A percentile compares a stretch with the other conserved stretches of the same genome.
Evolutionary conservation across 345 rosid genomes (phyloP).

Genomic region (Erodium maritimum): DNA sequence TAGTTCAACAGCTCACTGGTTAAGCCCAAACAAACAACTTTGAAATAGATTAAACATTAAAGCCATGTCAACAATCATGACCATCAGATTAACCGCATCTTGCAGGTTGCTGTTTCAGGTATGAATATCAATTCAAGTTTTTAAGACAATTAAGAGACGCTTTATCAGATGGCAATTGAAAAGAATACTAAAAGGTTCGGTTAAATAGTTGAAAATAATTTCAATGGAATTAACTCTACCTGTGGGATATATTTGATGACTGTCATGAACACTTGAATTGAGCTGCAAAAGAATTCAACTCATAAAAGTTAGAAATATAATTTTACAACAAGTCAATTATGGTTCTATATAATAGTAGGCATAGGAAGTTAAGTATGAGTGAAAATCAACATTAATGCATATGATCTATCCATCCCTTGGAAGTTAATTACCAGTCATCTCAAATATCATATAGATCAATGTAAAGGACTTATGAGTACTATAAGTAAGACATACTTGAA

Average conservation of each 20-base stretch:
- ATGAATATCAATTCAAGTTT: not conserved
- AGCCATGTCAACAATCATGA: not conserved
- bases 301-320: not conserved
- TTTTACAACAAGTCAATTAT: not conserved
- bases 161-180: not conserved
- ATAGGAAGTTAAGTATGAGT: not conserved
- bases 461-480: not conserved
- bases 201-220: not conserved
- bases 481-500: constrained; percentile 36
- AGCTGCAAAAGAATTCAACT: constrained; percentile 33
- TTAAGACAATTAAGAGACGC: not conserved
- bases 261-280: constrained; percentile 80
- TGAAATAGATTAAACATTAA: not conserved
- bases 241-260: constrained; percentile 78
- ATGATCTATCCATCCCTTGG: not conserved
- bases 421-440: not conserved
- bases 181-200: not conserved
- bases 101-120: too few species aligned
- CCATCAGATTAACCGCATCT: not conserved
- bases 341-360: not conserved
- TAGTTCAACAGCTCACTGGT: not conserved
- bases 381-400: not conserved
- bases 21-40: not conserved
- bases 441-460: not conserved
- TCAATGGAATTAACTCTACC: constrained; percentile 22